phyloP scores from a whole-genome alignment of 352 stramenopile species.

The Globisporangium paroecandrum region DNA sequence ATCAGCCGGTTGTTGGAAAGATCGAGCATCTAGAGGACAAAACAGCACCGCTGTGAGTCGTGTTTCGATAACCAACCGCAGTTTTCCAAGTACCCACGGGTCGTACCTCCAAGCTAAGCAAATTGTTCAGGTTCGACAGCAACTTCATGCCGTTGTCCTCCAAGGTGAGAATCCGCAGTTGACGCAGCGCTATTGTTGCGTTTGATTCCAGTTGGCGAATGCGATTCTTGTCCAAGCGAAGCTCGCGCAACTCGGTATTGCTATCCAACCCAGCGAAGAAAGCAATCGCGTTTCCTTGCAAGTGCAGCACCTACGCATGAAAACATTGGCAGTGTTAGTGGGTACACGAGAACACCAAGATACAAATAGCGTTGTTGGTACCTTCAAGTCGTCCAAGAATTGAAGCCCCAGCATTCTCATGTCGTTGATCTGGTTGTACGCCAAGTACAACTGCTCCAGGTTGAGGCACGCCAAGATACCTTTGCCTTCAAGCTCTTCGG shows the following conservation, averaged over 20 bases:
- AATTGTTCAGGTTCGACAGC: constrained; percentile 61
- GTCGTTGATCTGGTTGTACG: constrained; percentile 79
- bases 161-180: constrained; percentile 59
- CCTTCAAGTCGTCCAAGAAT: constrained; percentile 64
- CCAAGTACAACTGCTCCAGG: constrained; percentile 69
- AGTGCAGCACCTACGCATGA: constrained; percentile 47
- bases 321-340: not conserved
- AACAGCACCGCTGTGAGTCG: not conserved
- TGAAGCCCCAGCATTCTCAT: constrained; percentile 68
- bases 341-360: not conserved
- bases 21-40: constrained; percentile 44
- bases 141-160: constrained; percentile 80
- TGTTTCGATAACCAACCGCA: not conserved
- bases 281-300: constrained; percentile 81
- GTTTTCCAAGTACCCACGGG: not conserved
- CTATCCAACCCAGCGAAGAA: constrained; percentile 57
- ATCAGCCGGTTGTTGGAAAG: constrained; percentile 72
- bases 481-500: constrained; percentile 35
- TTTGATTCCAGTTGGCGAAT: constrained; percentile 74
- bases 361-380: constrained; percentile 16
- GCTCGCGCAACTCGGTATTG: constrained; percentile 62
- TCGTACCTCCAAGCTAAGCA: constrained; percentile 65
- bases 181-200: constrained; percentile 40
- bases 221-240: constrained; percentile 80
- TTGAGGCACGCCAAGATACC: constrained; percentile 59